Base-by-base conservation (phyloP, 2,329 filamentous ascomycete genomes). In the Ceratocystis eucalypticola region DNA sequence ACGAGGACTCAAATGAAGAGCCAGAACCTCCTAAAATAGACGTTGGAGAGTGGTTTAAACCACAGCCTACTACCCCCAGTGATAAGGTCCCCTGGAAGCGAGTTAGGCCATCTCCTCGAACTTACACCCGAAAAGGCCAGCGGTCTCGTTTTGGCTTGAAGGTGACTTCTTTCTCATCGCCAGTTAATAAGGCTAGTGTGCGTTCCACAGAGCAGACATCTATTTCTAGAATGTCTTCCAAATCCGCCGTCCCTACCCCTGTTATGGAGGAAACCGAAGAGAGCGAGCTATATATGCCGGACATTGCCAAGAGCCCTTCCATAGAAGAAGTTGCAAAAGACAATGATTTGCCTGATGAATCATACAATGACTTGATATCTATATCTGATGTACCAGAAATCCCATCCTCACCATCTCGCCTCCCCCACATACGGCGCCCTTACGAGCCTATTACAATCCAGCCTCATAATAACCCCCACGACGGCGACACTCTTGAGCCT, bases 131-230 rank as follows among this genome's bases (percentile, higher is more conserved):
- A 20, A 66, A 65, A 17, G 59, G 53, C 22, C 53, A 63, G 10
- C 65, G 25, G 12, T 25, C 48, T 41, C 45, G 44, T 20, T 20
- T 30, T 53, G 44, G 28, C 25, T 22, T 12, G 55, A 44, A 28
- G n/a, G 25, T 45, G 10, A 41, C 30, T n/a, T 46, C 45, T 64
- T 41, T 44, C 62, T 69, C 62, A 17, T 68, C 57, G 30, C 65
- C 25, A 12, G 53, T 22, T n/a, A n/a, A 65, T 28, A 46, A 65
- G 20, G 41, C 64, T 5, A 57, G 30, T 12, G 64, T 55, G n/a
- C 41, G 64, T 8, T 28, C 44, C 8, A 28, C 12, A n/a, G 33
- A 30, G 7, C 62, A 46, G 25, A 20, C 25, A n/a, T 8, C 15
- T 7, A 12, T 33, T 7, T 28, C 22, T 15, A 48, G 20, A 48